phyloP scores from a whole-genome alignment of 208 protist genomes.

The Leishmania aethiopica region DNA sequence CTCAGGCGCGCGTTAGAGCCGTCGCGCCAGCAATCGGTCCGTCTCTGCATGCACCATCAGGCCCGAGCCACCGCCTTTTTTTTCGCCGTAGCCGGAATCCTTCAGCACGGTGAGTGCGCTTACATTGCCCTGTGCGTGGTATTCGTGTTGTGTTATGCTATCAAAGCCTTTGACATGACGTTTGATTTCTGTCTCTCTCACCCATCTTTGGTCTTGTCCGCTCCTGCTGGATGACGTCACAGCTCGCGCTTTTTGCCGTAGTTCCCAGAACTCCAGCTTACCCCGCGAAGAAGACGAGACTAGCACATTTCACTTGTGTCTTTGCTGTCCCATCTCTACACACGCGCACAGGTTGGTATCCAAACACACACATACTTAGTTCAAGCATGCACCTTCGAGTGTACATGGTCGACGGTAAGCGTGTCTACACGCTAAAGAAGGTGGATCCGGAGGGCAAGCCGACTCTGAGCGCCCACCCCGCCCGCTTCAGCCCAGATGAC shows the following conservation, averaged over 20 bases:
- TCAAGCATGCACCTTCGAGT: conserved; percentile 80
- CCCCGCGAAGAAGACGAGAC: not conserved
- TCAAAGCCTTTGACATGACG: not conserved
- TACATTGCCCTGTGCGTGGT: not conserved
- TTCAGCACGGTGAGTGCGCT: not conserved
- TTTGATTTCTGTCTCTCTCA: not conserved
- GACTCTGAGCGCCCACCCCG: conserved; percentile 91
- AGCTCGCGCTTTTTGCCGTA: not conserved
- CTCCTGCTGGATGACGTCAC: not conserved
- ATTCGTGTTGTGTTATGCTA: not conserved
- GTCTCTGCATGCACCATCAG: not conserved
- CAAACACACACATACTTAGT: not conserved
- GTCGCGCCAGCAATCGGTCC: not conserved
- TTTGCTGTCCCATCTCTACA: not conserved
- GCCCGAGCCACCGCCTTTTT: not conserved
- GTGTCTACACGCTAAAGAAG: conserved; percentile 94
- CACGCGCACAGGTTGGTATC: not conserved
- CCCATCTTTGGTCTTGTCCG: not conserved
- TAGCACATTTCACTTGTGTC: not conserved
- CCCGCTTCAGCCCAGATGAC: conserved; percentile 94
- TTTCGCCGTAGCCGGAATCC: not conserved
- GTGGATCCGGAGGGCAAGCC: conserved; percentile 87
- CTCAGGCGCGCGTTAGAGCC: not conserved
- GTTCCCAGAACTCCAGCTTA: not conserved
- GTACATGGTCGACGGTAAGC: conserved; percentile 85